Percentiles rank a stretch among this genome's conserved stretches.
These are phyloP conservation scores for Russula dissimulans DNA, from an alignment of 768 basidiomycete species.

Conservation along the genomic window DNA sequence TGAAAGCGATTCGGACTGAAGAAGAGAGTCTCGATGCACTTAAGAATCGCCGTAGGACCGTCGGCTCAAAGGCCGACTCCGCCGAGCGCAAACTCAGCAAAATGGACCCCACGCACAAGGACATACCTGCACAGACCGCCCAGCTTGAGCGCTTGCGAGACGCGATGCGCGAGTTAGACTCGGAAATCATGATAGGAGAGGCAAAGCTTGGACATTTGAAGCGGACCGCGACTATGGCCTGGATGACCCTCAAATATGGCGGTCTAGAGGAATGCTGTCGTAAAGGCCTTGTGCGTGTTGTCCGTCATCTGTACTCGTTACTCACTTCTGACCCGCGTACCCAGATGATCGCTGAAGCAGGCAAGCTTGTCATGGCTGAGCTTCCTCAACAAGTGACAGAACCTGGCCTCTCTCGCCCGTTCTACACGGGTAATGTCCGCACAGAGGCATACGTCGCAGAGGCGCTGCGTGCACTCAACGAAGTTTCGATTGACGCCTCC, in stretches of 20 bases:
- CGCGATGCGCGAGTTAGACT: conserved; percentile 70
- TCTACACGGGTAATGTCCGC: conserved; percentile 60
- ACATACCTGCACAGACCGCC: conserved; percentile 63
- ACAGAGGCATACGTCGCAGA: conserved; percentile 56
- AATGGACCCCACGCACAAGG: conserved; percentile 88
- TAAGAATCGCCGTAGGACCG: conserved; percentile 55
- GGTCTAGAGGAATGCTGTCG: conserved; percentile 78
- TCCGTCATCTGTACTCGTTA: background rate
- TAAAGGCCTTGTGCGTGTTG: conserved; percentile 49
- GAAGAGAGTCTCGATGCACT: conserved; percentile 80
- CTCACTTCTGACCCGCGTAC: background rate
- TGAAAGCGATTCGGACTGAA: conserved; percentile 74
- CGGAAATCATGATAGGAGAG: conserved; percentile 78
- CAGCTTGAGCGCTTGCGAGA: conserved; percentile 58
- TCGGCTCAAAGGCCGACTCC: conserved; percentile 63
- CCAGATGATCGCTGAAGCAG: conserved; percentile 47
- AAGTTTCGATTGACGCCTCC: conserved; percentile 38
- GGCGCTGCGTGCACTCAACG: conserved; percentile 45
- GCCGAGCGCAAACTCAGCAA: conserved; percentile 85
- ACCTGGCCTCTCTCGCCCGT: conserved; percentile 65
- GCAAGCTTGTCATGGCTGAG: conserved; percentile 45
- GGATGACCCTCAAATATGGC: conserved; percentile 81
- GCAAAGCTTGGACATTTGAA: conserved; percentile 77
- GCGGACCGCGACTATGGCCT: conserved; percentile 53
- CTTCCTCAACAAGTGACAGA: conserved; percentile 74